Conservation (phyloP, 148 eudicot species). For the Tetragonia tetragonoides region DNA sequence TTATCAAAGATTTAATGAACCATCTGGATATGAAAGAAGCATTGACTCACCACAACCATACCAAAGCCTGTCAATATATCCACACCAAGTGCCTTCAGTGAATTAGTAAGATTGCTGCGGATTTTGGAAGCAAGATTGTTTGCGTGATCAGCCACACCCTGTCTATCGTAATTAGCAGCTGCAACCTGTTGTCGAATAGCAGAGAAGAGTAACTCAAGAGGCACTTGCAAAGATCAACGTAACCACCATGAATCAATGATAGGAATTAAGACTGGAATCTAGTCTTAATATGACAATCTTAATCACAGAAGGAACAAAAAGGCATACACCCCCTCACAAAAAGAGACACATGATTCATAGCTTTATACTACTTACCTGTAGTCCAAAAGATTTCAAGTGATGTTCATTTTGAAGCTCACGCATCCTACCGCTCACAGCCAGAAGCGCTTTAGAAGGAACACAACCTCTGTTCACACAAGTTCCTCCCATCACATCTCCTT, state of each 20-base stretch:
- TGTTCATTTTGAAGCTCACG: constrained; percentile 97
- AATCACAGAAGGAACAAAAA: neutral
- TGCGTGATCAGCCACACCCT: constrained; percentile 97
- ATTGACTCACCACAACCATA: constrained; percentile 63
- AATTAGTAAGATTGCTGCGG: constrained; percentile 78
- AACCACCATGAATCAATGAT: neutral
- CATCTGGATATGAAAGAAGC: constrained; percentile 13
- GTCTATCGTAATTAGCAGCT: constrained; percentile 95
- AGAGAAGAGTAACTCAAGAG: constrained; percentile 3
- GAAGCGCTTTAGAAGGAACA: constrained; percentile 98
- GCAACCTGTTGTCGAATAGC: constrained; percentile 59
- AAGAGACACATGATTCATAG: neutral
- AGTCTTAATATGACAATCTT: neutral
- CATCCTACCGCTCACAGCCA: constrained; percentile 99
- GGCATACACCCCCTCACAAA: neutral
- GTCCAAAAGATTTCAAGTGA: constrained; percentile 94
- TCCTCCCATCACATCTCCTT: constrained; percentile 99
- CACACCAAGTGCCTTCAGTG: constrained; percentile 89
- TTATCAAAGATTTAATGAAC: neutral
- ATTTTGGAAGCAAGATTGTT: constrained; percentile 91
- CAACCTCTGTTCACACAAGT: constrained; percentile 99
- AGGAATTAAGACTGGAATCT: neutral
- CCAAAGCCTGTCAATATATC: constrained; percentile 96
- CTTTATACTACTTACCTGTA: constrained; percentile 72
- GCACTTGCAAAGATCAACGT: neutral